Conservation (phyloP, 176 grass and related monocot species). For the Raddia guianensis region DNA sequence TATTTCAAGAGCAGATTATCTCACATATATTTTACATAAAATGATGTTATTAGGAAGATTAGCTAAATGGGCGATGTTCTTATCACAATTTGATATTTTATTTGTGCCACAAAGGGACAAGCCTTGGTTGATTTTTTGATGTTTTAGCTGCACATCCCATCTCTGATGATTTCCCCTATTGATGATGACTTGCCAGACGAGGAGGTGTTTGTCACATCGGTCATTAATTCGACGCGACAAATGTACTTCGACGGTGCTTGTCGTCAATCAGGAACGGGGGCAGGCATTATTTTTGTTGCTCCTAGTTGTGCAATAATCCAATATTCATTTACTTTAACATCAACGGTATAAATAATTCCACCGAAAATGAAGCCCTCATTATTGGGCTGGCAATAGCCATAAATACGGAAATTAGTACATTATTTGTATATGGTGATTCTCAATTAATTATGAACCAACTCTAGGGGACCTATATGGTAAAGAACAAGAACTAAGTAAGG, state of each 20-base stretch:
- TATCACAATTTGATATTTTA: conserved; percentile 13
- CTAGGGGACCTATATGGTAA: not conserved
- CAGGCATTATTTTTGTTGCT: not conserved
- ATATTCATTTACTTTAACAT: conserved; percentile 15
- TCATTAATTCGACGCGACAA: too few relatives aligned
- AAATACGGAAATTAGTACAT: too few relatives aligned
- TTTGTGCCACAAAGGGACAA: not conserved
- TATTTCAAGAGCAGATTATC: not conserved
- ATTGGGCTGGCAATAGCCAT: too few relatives aligned
- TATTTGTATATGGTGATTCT: not conserved
- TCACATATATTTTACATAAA: not conserved
- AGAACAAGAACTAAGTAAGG: not conserved
- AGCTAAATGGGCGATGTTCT: not conserved
- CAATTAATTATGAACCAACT: not conserved
- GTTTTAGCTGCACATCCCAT: too few relatives aligned
- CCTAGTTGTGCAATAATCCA: not conserved
- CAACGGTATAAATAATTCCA: not conserved
- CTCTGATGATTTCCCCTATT: too few relatives aligned
- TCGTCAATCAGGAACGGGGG: too few relatives aligned
- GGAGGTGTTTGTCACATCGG: too few relatives aligned
- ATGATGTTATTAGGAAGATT: not conserved
- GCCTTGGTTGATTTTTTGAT: too few relatives aligned
- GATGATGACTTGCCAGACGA: too few relatives aligned
- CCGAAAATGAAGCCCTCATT: not conserved
- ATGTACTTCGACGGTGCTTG: too few relatives aligned